phyloP scores from a whole-genome alignment of 2,329 filamentous ascomycete genomes.

The Penicillium italicum region DNA sequence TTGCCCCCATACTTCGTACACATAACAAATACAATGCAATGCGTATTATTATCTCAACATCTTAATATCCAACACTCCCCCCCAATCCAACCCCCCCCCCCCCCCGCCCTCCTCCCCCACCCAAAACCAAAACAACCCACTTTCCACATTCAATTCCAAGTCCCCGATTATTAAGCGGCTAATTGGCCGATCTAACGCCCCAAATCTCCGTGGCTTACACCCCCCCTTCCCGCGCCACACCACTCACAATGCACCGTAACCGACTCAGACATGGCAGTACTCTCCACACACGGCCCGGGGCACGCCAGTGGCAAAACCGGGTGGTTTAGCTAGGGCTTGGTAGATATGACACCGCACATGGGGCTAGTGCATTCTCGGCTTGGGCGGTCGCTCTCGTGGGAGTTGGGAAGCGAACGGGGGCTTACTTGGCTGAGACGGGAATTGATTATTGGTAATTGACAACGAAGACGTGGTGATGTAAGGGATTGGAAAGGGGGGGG shows the following conservation, averaged over 20 bases:
- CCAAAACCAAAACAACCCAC: background rate
- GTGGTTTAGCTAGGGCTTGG: background rate
- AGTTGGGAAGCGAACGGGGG: conserved; percentile 8
- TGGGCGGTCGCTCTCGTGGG: background rate
- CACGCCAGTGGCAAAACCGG: background rate
- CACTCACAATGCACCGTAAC: conserved; percentile 4
- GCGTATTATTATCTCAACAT: too few species aligned
- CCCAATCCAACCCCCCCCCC: too few species aligned
- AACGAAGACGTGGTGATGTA: background rate
- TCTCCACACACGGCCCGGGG: background rate
- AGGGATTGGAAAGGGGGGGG: background rate
- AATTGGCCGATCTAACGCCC: conserved; percentile 9
- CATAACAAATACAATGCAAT: too few species aligned
- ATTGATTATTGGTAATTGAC: background rate
- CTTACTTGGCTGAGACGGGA: conserved; percentile 3
- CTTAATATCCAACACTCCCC: too few species aligned
- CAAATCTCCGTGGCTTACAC: background rate
- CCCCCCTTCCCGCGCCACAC: conserved; percentile 6
- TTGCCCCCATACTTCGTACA: too few species aligned
- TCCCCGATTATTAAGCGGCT: background rate
- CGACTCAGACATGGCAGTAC: background rate
- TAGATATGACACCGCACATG: conserved; percentile 7
- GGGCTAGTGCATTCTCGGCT: background rate
- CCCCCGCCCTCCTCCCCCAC: too few species aligned
- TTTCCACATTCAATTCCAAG: background rate